These are phyloP conservation scores for Dothideomycetes sp. DNA, from an alignment of 2,329 filamentous ascomycete species.

Conservation along the genomic window DNA sequence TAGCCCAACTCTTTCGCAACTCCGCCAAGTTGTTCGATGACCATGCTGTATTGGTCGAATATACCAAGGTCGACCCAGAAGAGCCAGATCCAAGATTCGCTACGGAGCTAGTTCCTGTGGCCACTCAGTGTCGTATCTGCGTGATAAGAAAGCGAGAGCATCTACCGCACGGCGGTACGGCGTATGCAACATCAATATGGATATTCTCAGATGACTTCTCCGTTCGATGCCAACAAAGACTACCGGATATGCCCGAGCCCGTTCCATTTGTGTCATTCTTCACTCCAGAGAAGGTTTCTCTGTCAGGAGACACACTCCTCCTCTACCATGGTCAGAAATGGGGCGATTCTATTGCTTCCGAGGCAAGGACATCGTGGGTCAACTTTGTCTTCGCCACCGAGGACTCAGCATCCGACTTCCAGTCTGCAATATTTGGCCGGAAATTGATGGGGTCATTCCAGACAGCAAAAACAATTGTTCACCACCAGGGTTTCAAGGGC, in stretches of 20 bases:
- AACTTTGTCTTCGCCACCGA: constrained; percentile 30
- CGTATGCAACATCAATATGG: constrained; percentile 34
- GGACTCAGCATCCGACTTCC: constrained; percentile 27
- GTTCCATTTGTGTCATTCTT: constrained; percentile 36
- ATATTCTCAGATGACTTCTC: constrained; percentile 30
- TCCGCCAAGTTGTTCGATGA: constrained; percentile 34
- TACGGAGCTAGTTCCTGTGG: constrained; percentile 29
- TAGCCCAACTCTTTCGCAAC: constrained; percentile 31
- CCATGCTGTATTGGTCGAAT: constrained; percentile 29
- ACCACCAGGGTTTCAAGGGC: constrained; percentile 31
- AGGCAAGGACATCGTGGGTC: constrained; percentile 31
- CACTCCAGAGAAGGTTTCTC: constrained; percentile 30
- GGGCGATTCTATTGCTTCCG: constrained; percentile 21
- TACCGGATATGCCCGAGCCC: constrained; percentile 28
- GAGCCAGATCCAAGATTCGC: constrained; percentile 23
- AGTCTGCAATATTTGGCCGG: constrained; percentile 35
- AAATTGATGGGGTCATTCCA: constrained; percentile 30
- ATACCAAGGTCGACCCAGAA: constrained; percentile 25
- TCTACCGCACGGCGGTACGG: constrained; percentile 22
- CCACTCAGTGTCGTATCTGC: constrained; percentile 27
- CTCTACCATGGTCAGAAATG: constrained; percentile 28
- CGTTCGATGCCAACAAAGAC: constrained; percentile 31
- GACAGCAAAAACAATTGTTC: constrained; percentile 32
- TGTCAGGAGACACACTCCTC: constrained; percentile 27
- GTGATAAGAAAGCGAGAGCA: constrained; percentile 33